Conservation (phyloP, 495 filamentous ascomycete genomes). For the Staphylotrichum longicolle region DNA sequence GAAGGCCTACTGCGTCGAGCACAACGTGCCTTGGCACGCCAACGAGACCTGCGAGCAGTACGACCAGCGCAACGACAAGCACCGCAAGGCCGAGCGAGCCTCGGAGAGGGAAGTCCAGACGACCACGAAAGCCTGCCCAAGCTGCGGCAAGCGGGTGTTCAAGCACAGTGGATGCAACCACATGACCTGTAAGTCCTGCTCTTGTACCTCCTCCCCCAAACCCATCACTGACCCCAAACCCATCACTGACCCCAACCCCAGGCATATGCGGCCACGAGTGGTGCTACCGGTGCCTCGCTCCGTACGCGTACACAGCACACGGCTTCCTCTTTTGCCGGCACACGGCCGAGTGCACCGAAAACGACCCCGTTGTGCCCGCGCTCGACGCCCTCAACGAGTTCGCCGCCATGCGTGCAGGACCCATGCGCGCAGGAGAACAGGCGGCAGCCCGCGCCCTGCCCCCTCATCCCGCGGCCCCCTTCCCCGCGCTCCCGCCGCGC, state of each 20-base stretch:
- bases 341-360: slow-evolving; percentile 32
- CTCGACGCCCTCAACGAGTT: not conserved
- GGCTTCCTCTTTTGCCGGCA: slow-evolving; percentile 38
- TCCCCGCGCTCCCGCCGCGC: too few species aligned
- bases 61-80: slow-evolving; percentile 34
- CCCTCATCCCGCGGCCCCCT: too few species aligned
- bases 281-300: slow-evolving; percentile 46
- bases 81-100: slow-evolving; percentile 36
- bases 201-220: not conserved
- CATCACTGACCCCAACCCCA: slow-evolving; percentile 20
- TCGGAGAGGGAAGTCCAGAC: slow-evolving; percentile 41
- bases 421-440: too few species aligned
- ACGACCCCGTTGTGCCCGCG: slow-evolving; percentile 7
- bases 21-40: slow-evolving; percentile 49
- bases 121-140: slow-evolving; percentile 44
- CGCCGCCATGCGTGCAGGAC: too few species aligned
- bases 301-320: slow-evolving; percentile 29
- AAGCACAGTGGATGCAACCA: slow-evolving; percentile 51
- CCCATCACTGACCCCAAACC: not conserved
- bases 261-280: slow-evolving; percentile 46
- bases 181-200: slow-evolving; percentile 43
- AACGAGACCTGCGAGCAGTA: slow-evolving; percentile 50
- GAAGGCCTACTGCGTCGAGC: slow-evolving; percentile 40
- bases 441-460: too few species aligned
- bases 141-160: slow-evolving; percentile 43